Conservation (phyloP, 768 basidiomycete genomes). For the Lentinula guzmanii region DNA sequence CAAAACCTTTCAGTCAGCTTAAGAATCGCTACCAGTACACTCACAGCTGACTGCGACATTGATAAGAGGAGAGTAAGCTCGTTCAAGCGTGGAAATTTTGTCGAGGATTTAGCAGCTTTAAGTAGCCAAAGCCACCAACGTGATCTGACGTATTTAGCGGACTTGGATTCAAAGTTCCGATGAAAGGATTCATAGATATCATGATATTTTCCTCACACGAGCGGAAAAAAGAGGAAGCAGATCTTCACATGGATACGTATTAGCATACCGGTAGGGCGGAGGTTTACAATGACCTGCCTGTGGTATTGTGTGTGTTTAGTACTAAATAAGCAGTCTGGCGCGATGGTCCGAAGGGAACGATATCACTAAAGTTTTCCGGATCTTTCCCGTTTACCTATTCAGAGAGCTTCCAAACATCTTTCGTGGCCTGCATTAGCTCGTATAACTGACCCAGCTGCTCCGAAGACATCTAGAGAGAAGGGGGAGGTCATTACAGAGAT, state of each 20-base stretch:
- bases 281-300: neutral
- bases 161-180: neutral
- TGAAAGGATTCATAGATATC: neutral
- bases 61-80: neutral
- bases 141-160: neutral
- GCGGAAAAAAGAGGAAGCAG: neutral
- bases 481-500: neutral
- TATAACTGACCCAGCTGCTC: constrained; percentile 93
- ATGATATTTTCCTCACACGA: neutral
- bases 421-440: constrained; percentile 89
- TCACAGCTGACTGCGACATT: constrained; percentile 34
- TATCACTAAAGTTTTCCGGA: neutral
- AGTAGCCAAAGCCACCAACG: neutral
- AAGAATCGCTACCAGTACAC: constrained; percentile 11
- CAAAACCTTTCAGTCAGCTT: neutral
- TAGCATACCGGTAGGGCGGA: neutral
- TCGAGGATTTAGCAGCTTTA: neutral
- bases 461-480: constrained; percentile 60
- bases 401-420: constrained; percentile 74
- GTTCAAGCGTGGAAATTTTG: neutral
- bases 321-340: too few species aligned
- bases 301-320: too few species aligned
- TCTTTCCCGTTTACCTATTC: neutral
- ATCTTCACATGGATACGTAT: neutral
- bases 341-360: neutral